Evolutionary conservation across 768 basidiomycete species (phyloP), one percentile per base, ranked within the genome.

Genomic region (Galerina marginata): DNA sequence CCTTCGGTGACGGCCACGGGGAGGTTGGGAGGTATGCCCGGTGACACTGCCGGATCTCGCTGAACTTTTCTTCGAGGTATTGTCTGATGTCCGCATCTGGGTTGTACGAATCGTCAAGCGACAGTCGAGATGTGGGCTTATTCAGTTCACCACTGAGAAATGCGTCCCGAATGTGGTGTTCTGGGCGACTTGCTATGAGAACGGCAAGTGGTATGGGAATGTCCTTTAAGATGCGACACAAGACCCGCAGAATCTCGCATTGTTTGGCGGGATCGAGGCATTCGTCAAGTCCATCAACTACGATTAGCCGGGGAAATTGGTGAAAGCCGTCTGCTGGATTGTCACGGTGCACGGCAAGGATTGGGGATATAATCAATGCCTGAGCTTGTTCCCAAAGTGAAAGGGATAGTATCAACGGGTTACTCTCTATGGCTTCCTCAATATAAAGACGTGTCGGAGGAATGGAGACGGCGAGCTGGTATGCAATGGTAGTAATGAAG

Each of bases 71-170:
- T 0, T 42, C 25, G 0, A 72, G 60, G 56, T 63, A 70, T 10
- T 10, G 55, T 29, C 49, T 45, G n/a, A 72, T 67, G 23, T 71
- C 68, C 3, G 44, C 10, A 47, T 62, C 59, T 0, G 57, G 47
- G 15, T 59, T 39, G 11, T 51, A 44, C 15, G 29, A 43, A n/a
- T 61, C 26, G 23, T 55, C 47, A n/a, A 61, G 55, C 12, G 16
- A 23, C 2, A 61, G n/a, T 4, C 42, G 29, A 9, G 33, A 20
- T 3, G 55, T 37, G 16, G 36, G 6, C 6, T 44, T 50, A 11
- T 43, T 33, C 10, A 50, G 38, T 26, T 40, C 9, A 43, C 25
- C 33, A n/a, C 25, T 0, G 33, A 43, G 23, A 26, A 58, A 56
- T 33, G 36, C 43, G 16, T 16, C 37, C 10, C 29, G 40, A 26